A percentile compares a stretch with the other conserved stretches of the same genome.
phyloP scores from a whole-genome alignment of 345 rosid species.

The Lepidium didymum region DNA sequence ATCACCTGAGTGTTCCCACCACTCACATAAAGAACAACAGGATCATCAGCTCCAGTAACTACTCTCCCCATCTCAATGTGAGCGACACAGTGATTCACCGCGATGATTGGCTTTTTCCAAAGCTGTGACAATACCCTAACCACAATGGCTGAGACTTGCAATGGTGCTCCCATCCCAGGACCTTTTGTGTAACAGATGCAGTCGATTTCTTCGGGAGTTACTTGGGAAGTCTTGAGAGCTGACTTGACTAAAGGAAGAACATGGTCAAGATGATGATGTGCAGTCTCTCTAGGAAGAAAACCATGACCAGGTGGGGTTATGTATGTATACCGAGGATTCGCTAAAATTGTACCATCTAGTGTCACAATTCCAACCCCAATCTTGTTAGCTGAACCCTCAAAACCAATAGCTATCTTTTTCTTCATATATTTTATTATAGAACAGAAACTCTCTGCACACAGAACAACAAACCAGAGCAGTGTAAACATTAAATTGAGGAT shows the following conservation, averaged over 20 bases:
- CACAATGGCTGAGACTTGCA: conserved; percentile 75
- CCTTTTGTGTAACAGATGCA: conserved; percentile 94
- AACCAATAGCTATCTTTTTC: conserved; percentile 76
- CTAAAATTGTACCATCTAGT: conserved; percentile 67
- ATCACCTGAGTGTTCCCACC: conserved; percentile 99
- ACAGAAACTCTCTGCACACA: not conserved
- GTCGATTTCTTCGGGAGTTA: conserved; percentile 68
- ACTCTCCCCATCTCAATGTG: conserved; percentile 98
- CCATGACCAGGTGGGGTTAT: conserved; percentile 98
- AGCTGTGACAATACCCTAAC: conserved; percentile 71
- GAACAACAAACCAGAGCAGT: not conserved
- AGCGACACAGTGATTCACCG: conserved; percentile 93
- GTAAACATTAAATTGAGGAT: not conserved
- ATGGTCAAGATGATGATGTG: conserved; percentile 82
- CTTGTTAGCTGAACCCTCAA: conserved; percentile 96
- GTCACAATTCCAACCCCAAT: conserved; percentile 86
- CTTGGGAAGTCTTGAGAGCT: conserved; percentile 53
- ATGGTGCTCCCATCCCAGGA: conserved; percentile 95
- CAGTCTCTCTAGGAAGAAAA: conserved; percentile 91
- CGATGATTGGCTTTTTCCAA: conserved; percentile 92
- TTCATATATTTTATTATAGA: conserved; percentile 33
- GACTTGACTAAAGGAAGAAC: conserved; percentile 73
- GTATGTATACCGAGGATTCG: conserved; percentile 94
- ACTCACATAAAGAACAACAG: conserved; percentile 91
- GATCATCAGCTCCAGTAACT: conserved; percentile 89